phyloP scores from a whole-genome alignment of 2,329 filamentous ascomycete species.

The Spiromastix sp. region DNA sequence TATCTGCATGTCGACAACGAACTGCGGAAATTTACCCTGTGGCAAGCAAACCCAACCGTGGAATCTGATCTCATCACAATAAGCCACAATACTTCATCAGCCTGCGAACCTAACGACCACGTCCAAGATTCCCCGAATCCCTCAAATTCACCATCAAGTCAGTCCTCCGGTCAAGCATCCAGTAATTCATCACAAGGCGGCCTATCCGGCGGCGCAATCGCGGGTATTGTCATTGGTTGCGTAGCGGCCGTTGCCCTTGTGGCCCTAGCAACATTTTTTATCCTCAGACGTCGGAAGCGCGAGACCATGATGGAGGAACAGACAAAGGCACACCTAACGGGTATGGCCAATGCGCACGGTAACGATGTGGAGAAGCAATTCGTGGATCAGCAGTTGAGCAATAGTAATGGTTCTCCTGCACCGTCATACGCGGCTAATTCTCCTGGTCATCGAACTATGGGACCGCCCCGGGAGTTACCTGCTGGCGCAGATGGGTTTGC shows the following conservation, averaged over 20 bases:
- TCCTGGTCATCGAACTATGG: no score
- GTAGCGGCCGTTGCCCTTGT: conserved; percentile 1
- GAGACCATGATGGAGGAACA: no score
- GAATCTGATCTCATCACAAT: conserved; percentile 13
- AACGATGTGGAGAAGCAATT: no score
- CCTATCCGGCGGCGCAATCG: conserved; percentile 5
- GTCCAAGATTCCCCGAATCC: background rate
- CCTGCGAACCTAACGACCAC: background rate
- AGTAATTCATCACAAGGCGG: background rate
- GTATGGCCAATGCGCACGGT: no score
- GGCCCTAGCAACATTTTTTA: background rate
- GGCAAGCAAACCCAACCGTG: conserved; percentile 10
- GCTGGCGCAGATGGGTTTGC: no score
- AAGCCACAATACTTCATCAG: background rate
- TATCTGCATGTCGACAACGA: conserved; percentile 24
- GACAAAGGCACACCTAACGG: no score
- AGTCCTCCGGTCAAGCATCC: background rate
- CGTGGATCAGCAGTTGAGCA: no score
- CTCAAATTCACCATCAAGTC: background rate
- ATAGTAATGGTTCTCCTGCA: no score
- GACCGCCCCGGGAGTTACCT: no score
- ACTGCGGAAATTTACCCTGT: conserved; percentile 13
- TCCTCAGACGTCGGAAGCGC: conserved; percentile 2
- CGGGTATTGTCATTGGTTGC: conserved; percentile 7
- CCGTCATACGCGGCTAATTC: no score